Evolutionary conservation across 2,329 filamentous ascomycete species (phyloP).

Genomic region (Scopulariopsis brevicaulis): DNA sequence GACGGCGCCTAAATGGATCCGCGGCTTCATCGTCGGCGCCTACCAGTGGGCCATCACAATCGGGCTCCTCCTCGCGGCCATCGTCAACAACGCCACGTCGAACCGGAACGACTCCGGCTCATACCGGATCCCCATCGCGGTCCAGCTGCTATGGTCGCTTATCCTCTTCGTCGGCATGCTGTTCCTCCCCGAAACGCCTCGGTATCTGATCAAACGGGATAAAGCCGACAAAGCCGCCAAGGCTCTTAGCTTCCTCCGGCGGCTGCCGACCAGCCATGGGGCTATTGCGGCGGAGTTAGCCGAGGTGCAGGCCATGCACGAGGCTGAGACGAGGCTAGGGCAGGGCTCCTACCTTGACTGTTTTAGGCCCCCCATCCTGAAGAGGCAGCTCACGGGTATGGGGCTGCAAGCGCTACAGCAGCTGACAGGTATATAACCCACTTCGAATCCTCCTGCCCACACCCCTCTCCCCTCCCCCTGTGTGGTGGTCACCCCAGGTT

Average conservation of each 20-base stretch:
- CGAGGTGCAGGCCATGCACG: slow-evolving; percentile 46
- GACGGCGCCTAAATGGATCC: slow-evolving; percentile 74
- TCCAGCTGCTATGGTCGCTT: slow-evolving; percentile 64
- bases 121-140: slow-evolving; percentile 65
- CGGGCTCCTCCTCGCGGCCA: slow-evolving; percentile 54
- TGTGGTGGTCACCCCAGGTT: no score
- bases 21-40: slow-evolving; percentile 62
- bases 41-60: slow-evolving; percentile 70
- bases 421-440: slow-evolving; percentile 36
- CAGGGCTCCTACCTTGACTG: slow-evolving; percentile 30
- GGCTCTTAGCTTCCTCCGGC: slow-evolving; percentile 49
- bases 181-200: slow-evolving; percentile 60
- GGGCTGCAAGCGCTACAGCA: slow-evolving; percentile 69
- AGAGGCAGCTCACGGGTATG: slow-evolving; percentile 63
- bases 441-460: no score
- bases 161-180: slow-evolving; percentile 55
- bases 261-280: slow-evolving; percentile 41
- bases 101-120: slow-evolving; percentile 45
- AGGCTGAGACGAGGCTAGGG: slow-evolving; percentile 42
- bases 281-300: slow-evolving; percentile 46
- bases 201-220: slow-evolving; percentile 54
- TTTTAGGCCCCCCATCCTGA: slow-evolving; percentile 27
- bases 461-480: no score
- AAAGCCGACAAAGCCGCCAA: slow-evolving; percentile 40
- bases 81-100: slow-evolving; percentile 57